These are phyloP conservation scores for Raphidocelis subcapitata DNA, from an alignment of 139 green algal genomes.

Conservation along the genomic window DNA sequence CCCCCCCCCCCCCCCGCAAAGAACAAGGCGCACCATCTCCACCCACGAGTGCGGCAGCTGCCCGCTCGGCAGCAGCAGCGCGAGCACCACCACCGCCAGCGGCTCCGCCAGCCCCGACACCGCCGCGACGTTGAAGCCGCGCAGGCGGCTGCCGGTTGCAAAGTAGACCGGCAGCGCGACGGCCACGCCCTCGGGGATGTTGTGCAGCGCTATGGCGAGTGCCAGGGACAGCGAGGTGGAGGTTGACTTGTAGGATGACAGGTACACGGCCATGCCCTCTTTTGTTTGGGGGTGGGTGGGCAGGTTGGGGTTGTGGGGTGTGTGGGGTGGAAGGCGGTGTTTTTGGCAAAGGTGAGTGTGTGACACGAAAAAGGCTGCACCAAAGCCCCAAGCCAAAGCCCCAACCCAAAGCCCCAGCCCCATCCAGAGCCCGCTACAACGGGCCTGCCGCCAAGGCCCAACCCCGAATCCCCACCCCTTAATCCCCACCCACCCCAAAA, in stretches of 20 bases:
- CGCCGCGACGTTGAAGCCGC: slow-evolving; percentile 54
- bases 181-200: slow-evolving; percentile 73
- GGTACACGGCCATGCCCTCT: slow-evolving; percentile 66
- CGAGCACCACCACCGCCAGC: slow-evolving; percentile 60
- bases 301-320: not conserved
- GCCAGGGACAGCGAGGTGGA: slow-evolving; percentile 60
- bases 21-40: slow-evolving; percentile 23
- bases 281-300: not conserved
- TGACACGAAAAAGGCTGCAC: no score
- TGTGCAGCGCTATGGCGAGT: slow-evolving; percentile 83
- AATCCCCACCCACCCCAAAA: not conserved
- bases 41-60: slow-evolving; percentile 44
- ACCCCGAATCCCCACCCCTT: not conserved
- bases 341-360: no score
- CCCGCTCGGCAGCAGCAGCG: slow-evolving; percentile 39
- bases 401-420: no score
- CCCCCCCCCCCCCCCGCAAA: not conserved
- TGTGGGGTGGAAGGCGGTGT: no score
- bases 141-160: slow-evolving; percentile 64
- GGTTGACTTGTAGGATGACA: slow-evolving; percentile 60
- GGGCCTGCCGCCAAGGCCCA: no score
- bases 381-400: no score
- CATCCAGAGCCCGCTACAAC: no score
- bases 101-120: slow-evolving; percentile 61
- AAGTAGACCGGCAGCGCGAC: slow-evolving; percentile 93